Conservation (phyloP, 2,329 filamentous ascomycete species). For the Clathrospora elynae region DNA sequence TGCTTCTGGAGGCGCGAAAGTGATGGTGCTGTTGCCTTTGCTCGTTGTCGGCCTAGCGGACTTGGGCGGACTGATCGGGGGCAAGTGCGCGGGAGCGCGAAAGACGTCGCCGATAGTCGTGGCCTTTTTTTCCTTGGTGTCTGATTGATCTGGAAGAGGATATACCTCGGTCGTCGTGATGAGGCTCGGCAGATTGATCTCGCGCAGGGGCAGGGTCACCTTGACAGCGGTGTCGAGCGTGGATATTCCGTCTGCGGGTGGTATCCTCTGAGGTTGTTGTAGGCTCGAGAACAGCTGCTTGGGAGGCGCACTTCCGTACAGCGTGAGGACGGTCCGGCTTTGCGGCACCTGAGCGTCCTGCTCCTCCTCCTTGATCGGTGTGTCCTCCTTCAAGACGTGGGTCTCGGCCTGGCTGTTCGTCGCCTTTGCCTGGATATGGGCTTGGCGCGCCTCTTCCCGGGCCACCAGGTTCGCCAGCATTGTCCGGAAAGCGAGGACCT, state of each 20-base stretch:
- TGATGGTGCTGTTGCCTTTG: conserved; percentile 54
- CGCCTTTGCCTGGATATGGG: conserved; percentile 11
- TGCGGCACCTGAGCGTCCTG: conserved; percentile 34
- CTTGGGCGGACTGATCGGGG: conserved; percentile 72
- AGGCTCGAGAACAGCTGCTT: conserved; percentile 87
- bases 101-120: conserved; percentile 76
- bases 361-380: conserved; percentile 31
- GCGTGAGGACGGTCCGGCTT: conserved; percentile 69
- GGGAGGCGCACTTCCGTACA: conserved; percentile 73
- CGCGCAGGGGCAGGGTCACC: conserved; percentile 60
- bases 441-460: conserved; percentile 36
- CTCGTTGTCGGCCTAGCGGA: conserved; percentile 72
- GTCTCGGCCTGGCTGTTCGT: conserved; percentile 12
- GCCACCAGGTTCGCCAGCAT: conserved; percentile 35
- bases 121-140: conserved; percentile 57
- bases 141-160: conserved; percentile 54
- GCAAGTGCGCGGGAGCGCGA: conserved; percentile 67
- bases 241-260: conserved; percentile 40
- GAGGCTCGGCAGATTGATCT: conserved; percentile 73
- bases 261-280: conserved; percentile 58
- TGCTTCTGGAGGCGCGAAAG: conserved; percentile 60
- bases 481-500: conserved; percentile 44
- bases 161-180: conserved; percentile 71
- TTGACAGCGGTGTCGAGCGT: conserved; percentile 51
- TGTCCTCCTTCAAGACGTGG: conserved; percentile 15